Base-by-base conservation (phyloP, 2,329 filamentous ascomycete genomes). In the Fusarium virguliforme region DNA sequence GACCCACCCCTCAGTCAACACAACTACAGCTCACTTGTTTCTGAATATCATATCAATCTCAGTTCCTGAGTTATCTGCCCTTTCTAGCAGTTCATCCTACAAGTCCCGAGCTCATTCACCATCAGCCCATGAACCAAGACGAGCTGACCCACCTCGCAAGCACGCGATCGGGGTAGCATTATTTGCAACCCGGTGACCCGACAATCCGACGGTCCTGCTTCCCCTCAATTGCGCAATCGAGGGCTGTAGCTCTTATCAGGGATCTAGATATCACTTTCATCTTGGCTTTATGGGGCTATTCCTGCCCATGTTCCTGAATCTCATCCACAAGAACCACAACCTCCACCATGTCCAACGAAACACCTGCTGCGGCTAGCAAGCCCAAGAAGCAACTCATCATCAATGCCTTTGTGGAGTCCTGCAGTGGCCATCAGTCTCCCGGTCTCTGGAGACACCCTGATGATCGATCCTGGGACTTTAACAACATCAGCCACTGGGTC, bases 381-480 rank as follows among this genome's bases (percentile, higher is more conserved):
- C 68, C 73, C 8, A 81, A 81, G 74, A 83, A 83, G 73, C 77
- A 82, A 48, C 73, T 83, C 48, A 81, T 84, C 55, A 75, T 84
- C 73, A 83, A 84, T 73, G 82, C 82, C 1, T 84, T 84, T 65
- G 82, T 83, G 2, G 79, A 81, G 64, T 80, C 78, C 34, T 80
- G 80, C 76, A 79, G 71, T 55, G 83, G 83, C 2, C 85, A 86
- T 50, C 84, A 86, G 65, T 85, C 83, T 1, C 83, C 84, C 0
- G 81, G 82, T 0, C 77, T 84, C 7, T 85, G 90, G 90, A 83
- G 85, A 30, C 90, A 92, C 74, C 91, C 90, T 1, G 81, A 88
- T 10, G 90, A 92, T 70, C 82, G 86, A 64, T 91, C 89, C 1
- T 84, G 85, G 70, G 80, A 87, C 22, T 92, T 92, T 77, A 89